Conservation (phyloP, 768 basidiomycete species). For the Boletus rex-veris region DNA sequence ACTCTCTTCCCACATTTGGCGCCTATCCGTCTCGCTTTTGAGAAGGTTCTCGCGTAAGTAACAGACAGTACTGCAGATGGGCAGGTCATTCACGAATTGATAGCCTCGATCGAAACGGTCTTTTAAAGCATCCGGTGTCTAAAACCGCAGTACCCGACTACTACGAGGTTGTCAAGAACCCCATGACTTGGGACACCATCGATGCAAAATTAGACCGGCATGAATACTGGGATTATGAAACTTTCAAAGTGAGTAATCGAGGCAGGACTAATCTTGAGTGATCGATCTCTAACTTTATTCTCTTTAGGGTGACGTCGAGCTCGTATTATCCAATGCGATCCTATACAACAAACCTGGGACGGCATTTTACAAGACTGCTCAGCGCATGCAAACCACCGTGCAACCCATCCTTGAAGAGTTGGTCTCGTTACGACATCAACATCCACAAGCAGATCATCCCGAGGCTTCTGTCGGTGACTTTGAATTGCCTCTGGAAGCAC, state of each 20-base stretch:
- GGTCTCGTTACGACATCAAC: constrained; percentile 13
- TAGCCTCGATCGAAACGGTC: constrained; percentile 69
- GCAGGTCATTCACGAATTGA: constrained; percentile 7
- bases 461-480: constrained; percentile 57
- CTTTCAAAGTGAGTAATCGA: constrained; percentile 56
- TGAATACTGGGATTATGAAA: constrained; percentile 73
- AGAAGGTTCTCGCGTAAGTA: constrained; percentile 66
- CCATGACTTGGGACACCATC: constrained; percentile 88
- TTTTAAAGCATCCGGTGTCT: constrained; percentile 83
- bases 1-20: constrained; percentile 67
- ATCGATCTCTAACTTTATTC: not conserved
- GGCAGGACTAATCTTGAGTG: not conserved
- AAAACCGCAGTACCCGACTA: constrained; percentile 84
- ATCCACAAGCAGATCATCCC: constrained; percentile 6
- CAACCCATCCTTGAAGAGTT: constrained; percentile 36
- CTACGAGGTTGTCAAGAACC: constrained; percentile 76
- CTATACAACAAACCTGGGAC: constrained; percentile 81
- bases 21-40: constrained; percentile 59
- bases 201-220: constrained; percentile 77
- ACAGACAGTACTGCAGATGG: not conserved
- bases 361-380: constrained; percentile 64
- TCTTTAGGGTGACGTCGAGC: constrained; percentile 68
- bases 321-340: constrained; percentile 84
- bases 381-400: constrained; percentile 49
- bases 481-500: constrained; percentile 59